Evolutionary conservation across 108 stramenopile genomes (phyloP).

Genomic region (Aurantiochytrium sp.): DNA sequence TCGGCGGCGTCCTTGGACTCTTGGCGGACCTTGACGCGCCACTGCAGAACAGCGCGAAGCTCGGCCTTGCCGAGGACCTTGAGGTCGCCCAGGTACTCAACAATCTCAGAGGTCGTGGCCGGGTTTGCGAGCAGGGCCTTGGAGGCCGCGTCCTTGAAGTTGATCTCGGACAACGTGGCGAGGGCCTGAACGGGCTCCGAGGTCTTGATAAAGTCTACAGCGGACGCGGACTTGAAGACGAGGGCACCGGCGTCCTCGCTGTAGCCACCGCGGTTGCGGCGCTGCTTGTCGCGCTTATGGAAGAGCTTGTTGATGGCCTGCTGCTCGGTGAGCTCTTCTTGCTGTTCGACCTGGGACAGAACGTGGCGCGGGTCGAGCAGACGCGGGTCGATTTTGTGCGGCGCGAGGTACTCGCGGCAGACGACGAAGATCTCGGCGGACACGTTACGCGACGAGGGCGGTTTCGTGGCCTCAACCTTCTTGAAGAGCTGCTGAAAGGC

Average conservation of each 20-base stretch:
- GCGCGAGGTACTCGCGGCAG: conserved; percentile 76
- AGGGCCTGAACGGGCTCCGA: conserved; percentile 86
- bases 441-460: conserved; percentile 78
- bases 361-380: conserved; percentile 95
- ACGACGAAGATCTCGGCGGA: conserved; percentile 98
- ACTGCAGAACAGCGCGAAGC: conserved; percentile 82
- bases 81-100: conserved; percentile 74
- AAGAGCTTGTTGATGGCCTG: conserved; percentile 67
- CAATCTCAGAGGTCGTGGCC: conserved; percentile 77
- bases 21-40: conserved; percentile 75
- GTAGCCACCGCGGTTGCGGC: conserved; percentile 81
- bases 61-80: conserved; percentile 93
- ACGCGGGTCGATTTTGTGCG: conserved; percentile 81
- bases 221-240: conserved; percentile 67
- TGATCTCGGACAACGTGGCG: conserved; percentile 75
- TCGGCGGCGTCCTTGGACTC: conserved; percentile 18
- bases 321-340: conserved; percentile 6
- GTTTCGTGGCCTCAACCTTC: conserved; percentile 83
- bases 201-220: conserved; percentile 72
- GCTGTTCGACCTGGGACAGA: conserved; percentile 70
- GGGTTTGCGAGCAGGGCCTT: conserved; percentile 64
- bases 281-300: conserved; percentile 81
- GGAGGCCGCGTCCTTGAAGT: conserved; percentile 56
- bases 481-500: conserved; percentile 90
- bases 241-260: conserved; percentile 75